Evolutionary conservation across 1,284 basidiomycete species (phyloP), one percentile per base, ranked within the genome.

Genomic region (Exobasidium cylindrosporum): DNA sequence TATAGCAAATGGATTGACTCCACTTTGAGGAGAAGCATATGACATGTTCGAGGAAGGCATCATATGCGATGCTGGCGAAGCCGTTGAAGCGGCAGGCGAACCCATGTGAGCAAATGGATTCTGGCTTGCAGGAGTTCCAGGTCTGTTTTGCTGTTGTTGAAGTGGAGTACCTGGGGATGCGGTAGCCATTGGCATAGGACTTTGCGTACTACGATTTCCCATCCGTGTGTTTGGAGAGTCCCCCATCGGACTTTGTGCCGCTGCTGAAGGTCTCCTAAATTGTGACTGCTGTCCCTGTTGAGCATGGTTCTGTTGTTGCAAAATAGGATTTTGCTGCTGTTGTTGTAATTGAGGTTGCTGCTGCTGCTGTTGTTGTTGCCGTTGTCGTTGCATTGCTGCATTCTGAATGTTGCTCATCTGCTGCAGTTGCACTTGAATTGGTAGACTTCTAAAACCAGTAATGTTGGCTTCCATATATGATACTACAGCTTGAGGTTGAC

Each of bases 401-500:
- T 62, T 67, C 54, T 71, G 69, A 47, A 67, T 53, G 40, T 61
- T 59, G 24, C 66, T 67, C 67, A 73, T 67, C 54, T 71, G 67
- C 53, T 73, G 71, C 28, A 73, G 32, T 53, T 73, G 71, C 31
- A 65, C 45, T 54, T 72, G 69, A 32, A 73, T 28, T 2, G 69
- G 65, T 61, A 72, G 50, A 17, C 54, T 23, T 30, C 62, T 64
- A 60, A 72, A 73, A 35, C 61, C 61, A 28, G 35, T 28, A 10
- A 72, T 57, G 40, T 69, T 65, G 10, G 63, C 57, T 32, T 72
- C 70, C 70, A 70, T 73, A 63, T 56, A 72, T 1, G 64, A 55
- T 21, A 73, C 65, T 58, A 71, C 67, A 1, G 69, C 67, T 40
- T 73, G 69, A 0, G 64, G 67, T 35, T 72, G 68, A 1, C 70